Evolutionary conservation across 176 grass and related monocot genomes (phyloP).

Genomic region (Lolium rigidum): DNA sequence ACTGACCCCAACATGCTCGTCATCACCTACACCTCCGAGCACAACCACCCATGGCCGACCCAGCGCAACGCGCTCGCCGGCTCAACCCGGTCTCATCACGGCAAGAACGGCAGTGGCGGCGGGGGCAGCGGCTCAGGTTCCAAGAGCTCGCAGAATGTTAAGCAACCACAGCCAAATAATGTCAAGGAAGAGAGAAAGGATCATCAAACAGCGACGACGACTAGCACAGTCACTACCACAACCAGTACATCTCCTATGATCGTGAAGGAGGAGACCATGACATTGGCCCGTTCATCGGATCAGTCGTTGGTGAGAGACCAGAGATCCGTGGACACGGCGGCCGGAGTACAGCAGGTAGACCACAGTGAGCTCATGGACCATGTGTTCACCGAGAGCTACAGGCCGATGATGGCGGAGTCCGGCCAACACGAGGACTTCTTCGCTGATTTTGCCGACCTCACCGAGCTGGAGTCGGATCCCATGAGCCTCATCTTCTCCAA

Average conservation of each 20-base stretch:
- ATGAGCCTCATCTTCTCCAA: conserved; percentile 93
- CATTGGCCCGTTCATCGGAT: conserved; percentile 50
- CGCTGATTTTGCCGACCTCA: conserved; percentile 53
- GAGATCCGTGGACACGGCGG: conserved; percentile 48
- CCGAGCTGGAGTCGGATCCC: conserved; percentile 82
- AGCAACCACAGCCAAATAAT: conserved; percentile 39
- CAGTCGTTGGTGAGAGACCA: conserved; percentile 35
- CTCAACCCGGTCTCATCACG: conserved; percentile 74
- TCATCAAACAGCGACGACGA: conserved; percentile 24
- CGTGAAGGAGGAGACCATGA: conserved; percentile 49
- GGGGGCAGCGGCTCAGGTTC: conserved; percentile 54
- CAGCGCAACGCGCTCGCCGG: conserved; percentile 95
- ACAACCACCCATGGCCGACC: conserved; percentile 98
- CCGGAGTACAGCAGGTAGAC: conserved; percentile 23
- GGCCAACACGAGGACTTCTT: conserved; percentile 84
- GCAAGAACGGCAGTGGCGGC: conserved; percentile 49
- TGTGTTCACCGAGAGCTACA: conserved; percentile 69
- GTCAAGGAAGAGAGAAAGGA: conserved; percentile 66
- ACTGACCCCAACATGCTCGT: conserved; percentile 94
- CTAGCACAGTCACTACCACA: conserved; percentile 22
- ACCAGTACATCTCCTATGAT: conserved; percentile 30
- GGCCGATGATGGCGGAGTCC: conserved; percentile 71
- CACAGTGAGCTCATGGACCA: conserved; percentile 61
- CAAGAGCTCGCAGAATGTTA: conserved; percentile 62
- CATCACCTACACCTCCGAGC: conserved; percentile 98